Evolutionary conservation across 192 early-diverging fungal species (phyloP).

Genomic region (Rhizophagus prolifer): DNA sequence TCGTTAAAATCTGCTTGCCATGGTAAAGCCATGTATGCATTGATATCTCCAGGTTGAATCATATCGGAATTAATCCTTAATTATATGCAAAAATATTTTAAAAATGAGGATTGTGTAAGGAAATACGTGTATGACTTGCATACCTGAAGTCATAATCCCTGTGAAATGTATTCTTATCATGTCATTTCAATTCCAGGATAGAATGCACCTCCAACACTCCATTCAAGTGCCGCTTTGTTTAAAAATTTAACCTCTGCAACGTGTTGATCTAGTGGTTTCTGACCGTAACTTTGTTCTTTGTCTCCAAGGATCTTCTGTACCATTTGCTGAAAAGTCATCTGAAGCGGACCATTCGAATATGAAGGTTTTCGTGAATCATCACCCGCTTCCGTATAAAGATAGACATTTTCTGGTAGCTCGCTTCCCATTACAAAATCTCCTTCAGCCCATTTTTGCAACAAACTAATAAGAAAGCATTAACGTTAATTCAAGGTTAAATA

Average conservation of each 20-base stretch:
- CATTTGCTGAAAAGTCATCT: too few relatives aligned
- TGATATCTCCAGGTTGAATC: slow-evolving; percentile 12
- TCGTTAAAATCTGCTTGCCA: slow-evolving; percentile 27
- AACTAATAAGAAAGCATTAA: slow-evolving; percentile 1
- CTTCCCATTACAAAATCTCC: neutral
- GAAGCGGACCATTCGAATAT: too few relatives aligned
- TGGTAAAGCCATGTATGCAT: too few relatives aligned
- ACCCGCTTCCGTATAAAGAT: slow-evolving; percentile 6
- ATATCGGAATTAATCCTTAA: slow-evolving; percentile 5
- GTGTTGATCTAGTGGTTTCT: too few relatives aligned
- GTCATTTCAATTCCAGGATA: slow-evolving; percentile 26
- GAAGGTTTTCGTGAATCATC: too few relatives aligned
- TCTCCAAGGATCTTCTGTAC: too few relatives aligned
- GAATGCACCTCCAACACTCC: slow-evolving; percentile 16
- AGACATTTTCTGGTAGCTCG: neutral
- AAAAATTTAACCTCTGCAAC: neutral
- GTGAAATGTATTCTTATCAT: slow-evolving; percentile 9
- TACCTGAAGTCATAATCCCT: slow-evolving; percentile 13
- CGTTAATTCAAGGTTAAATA: slow-evolving; percentile 1
- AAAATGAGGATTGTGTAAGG: too few relatives aligned
- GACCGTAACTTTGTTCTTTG: too few relatives aligned
- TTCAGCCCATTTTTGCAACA: slow-evolving; percentile 6
- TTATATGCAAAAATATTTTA: neutral
- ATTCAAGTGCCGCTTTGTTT: slow-evolving; percentile 14
- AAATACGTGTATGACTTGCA: too few relatives aligned